phyloP scores from a whole-genome alignment of 1,139 yeast species.

The Arxiozyma heterogenica region DNA sequence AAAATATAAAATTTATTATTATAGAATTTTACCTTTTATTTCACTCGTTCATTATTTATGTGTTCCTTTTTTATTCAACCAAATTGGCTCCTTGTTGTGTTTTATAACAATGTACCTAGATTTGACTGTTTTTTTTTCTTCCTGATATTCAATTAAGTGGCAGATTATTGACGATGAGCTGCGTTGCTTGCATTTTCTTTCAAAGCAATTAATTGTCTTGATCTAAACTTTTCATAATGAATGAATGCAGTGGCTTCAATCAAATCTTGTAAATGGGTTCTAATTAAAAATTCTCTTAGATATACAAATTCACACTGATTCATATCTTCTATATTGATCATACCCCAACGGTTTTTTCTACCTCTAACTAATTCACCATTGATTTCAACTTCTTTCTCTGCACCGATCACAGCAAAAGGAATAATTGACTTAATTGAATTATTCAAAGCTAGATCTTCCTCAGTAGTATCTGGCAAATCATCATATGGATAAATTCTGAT shows the following conservation, averaged over 20 bases:
- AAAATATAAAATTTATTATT: too few relatives aligned
- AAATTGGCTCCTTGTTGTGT: not conserved
- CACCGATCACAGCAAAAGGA: conserved; percentile 93
- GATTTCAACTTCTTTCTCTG: conserved; percentile 66
- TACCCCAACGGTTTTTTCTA: conserved; percentile 90
- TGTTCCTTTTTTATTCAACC: not conserved
- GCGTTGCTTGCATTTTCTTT: conserved; percentile 63
- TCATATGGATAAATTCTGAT: conserved; percentile 85
- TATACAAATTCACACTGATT: conserved; percentile 92
- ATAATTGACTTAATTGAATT: conserved; percentile 68
- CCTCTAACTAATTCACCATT: conserved; percentile 80
- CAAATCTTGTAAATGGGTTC: conserved; percentile 92
- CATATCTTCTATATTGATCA: conserved; percentile 83
- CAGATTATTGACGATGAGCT: conserved; percentile 18
- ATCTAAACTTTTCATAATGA: conserved; percentile 88
- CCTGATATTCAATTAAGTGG: conserved; percentile 3
- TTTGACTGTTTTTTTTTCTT: not conserved
- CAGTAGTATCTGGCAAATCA: conserved; percentile 60
- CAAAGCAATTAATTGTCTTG: conserved; percentile 86
- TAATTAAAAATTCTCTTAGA: conserved; percentile 83
- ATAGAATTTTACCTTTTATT: too few relatives aligned
- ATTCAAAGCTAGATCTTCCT: conserved; percentile 72
- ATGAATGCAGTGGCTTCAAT: conserved; percentile 84
- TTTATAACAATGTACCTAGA: not conserved
- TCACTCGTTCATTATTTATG: not conserved